Evolutionary conservation across 2,329 filamentous ascomycete genomes (phyloP).

Genomic region (Aspergillus versicolor): DNA sequence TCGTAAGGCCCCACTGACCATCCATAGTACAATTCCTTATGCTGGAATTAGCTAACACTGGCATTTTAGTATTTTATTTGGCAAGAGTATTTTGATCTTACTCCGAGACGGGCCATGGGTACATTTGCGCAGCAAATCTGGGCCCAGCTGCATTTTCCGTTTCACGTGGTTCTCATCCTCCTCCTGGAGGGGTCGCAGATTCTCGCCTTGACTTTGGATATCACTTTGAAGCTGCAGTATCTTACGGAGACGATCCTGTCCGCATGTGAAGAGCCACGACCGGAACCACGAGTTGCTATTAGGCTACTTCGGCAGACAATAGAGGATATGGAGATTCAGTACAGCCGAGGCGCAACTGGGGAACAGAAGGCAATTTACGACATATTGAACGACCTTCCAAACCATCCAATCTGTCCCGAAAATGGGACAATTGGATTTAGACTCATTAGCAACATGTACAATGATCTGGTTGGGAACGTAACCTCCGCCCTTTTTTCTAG

Average conservation of each 20-base stretch:
- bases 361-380: slow-evolving; percentile 34
- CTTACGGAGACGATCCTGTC: slow-evolving; percentile 39
- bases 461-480: slow-evolving; percentile 40
- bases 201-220: slow-evolving; percentile 48
- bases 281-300: slow-evolving; percentile 27
- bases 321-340: slow-evolving; percentile 42
- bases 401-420: slow-evolving; percentile 30
- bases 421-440: slow-evolving; percentile 18
- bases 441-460: slow-evolving; percentile 28
- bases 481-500: slow-evolving; percentile 42
- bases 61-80: slow-evolving; percentile 55
- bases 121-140: slow-evolving; percentile 58
- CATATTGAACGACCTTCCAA: slow-evolving; percentile 31
- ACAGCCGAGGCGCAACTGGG: slow-evolving; percentile 30
- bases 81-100: slow-evolving; percentile 62
- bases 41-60: slow-evolving; percentile 5
- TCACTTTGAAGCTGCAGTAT: slow-evolving; percentile 42
- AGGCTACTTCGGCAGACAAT: slow-evolving; percentile 38
- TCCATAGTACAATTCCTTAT: neutral
- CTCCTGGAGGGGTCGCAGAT: slow-evolving; percentile 66
- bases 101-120: slow-evolving; percentile 50
- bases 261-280: slow-evolving; percentile 39
- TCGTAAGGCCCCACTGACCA: slow-evolving; percentile 25
- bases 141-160: slow-evolving; percentile 57
- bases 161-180: slow-evolving; percentile 63